phyloP scores from a whole-genome alignment of 2,329 filamentous ascomycete genomes.

The Fusarium sterilihyphosum region DNA sequence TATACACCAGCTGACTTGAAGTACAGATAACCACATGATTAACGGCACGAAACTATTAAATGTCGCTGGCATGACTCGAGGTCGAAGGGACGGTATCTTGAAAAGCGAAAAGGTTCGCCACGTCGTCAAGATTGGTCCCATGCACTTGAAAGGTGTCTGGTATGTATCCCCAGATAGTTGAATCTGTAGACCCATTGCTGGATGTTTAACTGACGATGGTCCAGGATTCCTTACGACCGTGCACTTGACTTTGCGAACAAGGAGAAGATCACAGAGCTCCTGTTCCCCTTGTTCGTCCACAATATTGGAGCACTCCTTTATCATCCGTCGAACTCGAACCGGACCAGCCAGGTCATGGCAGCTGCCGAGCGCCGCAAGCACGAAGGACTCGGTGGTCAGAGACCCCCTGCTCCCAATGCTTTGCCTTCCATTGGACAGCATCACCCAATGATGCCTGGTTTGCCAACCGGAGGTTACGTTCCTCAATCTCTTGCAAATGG shows the following conservation, averaged over 20 bases:
- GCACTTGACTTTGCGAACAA: constrained; percentile 99
- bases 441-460: constrained; percentile 24
- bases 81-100: constrained; percentile 91
- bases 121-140: constrained; percentile 98
- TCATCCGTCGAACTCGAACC: constrained; percentile 87
- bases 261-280: constrained; percentile 95
- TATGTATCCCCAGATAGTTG: constrained; percentile 59
- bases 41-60: constrained; percentile 98
- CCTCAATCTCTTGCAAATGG: constrained; percentile 17
- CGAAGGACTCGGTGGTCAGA: constrained; percentile 67
- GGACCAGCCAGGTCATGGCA: constrained; percentile 87
- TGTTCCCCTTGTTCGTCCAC: constrained; percentile 97
- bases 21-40: constrained; percentile 95
- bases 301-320: constrained; percentile 95
- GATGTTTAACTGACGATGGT: constrained; percentile 41
- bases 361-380: constrained; percentile 82
- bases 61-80: constrained; percentile 97
- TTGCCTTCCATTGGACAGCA: constrained; percentile 77
- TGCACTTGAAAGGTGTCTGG: constrained; percentile 99
- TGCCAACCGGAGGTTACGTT: constrained; percentile 16
- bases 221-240: constrained; percentile 95
- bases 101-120: constrained; percentile 98
- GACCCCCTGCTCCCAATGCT: constrained; percentile 63
- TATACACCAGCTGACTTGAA: constrained; percentile 6
- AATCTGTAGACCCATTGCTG: constrained; percentile 9